phyloP scores from a whole-genome alignment of 1,284 basidiomycete genomes.

The Papiliotrema fonsecae region DNA sequence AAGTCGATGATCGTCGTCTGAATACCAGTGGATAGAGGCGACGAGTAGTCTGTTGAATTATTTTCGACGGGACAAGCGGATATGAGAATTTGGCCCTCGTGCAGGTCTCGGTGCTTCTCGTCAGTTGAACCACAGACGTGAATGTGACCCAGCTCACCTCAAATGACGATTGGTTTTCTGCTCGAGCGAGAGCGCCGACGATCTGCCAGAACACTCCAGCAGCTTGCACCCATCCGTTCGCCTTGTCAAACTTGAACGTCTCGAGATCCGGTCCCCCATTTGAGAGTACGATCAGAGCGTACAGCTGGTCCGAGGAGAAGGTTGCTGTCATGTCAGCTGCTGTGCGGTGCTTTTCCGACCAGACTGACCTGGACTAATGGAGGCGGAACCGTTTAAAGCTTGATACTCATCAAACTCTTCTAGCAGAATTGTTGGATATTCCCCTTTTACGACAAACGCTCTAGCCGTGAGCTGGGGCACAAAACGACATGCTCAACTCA shows the following conservation, averaged over 20 bases:
- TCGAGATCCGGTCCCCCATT: constrained; percentile 89
- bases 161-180: constrained; percentile 72
- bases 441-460: constrained; percentile 76
- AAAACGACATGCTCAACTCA: background rate
- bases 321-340: constrained; percentile 53
- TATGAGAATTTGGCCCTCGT: constrained; percentile 96
- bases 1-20: constrained; percentile 87
- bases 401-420: constrained; percentile 82
- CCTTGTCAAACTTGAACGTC: constrained; percentile 59
- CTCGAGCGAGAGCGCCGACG: constrained; percentile 65
- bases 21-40: constrained; percentile 55
- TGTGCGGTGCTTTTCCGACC: background rate
- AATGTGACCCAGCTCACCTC: constrained; percentile 69
- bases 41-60: constrained; percentile 14
- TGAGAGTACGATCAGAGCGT: constrained; percentile 80
- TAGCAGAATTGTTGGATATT: constrained; percentile 72
- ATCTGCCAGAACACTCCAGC: constrained; percentile 89
- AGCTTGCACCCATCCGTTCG: constrained; percentile 75
- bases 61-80: constrained; percentile 50
- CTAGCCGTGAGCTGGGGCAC: constrained; percentile 28
- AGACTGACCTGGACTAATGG: constrained; percentile 71
- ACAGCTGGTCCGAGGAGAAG: constrained; percentile 69
- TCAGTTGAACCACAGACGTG: background rate
- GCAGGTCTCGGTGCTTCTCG: constrained; percentile 88
- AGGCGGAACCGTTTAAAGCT: constrained; percentile 67